Percentiles rank a stretch among this genome's conserved stretches.
Conservation (phyloP, 495 filamentous ascomycete species). For the Penicillium nucicola region DNA sequence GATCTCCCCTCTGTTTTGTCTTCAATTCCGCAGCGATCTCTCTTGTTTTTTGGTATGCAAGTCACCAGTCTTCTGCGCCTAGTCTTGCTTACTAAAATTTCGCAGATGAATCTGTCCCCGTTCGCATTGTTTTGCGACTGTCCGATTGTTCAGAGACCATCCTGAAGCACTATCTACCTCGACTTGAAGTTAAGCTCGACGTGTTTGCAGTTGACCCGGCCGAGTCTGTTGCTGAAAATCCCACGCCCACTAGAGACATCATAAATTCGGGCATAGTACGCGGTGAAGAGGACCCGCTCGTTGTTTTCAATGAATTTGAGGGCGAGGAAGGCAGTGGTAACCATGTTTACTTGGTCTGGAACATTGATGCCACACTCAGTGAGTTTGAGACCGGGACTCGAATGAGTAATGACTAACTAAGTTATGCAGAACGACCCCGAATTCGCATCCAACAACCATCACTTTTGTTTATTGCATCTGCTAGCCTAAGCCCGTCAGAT, state of each 20-base stretch:
- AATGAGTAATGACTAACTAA: slow-evolving; percentile 14
- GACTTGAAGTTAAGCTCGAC: slow-evolving; percentile 67
- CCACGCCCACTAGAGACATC: slow-evolving; percentile 55
- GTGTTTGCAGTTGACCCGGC: slow-evolving; percentile 64
- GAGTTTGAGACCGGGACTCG: slow-evolving; percentile 10
- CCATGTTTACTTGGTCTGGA: slow-evolving; percentile 77
- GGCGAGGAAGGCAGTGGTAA: slow-evolving; percentile 51
- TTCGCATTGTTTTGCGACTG: slow-evolving; percentile 70
- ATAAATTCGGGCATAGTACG: slow-evolving; percentile 63
- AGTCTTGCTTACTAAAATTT: slow-evolving; percentile 61
- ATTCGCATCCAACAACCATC: slow-evolving; percentile 75
- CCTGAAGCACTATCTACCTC: slow-evolving; percentile 57
- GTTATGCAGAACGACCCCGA: slow-evolving; percentile 57
- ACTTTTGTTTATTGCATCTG: slow-evolving; percentile 72
- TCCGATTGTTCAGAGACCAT: slow-evolving; percentile 57
- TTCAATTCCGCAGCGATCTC: slow-evolving; percentile 46
- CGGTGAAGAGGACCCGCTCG: slow-evolving; percentile 57
- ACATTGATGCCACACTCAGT: slow-evolving; percentile 70
- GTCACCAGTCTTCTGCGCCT: slow-evolving; percentile 13
- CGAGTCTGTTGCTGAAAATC: slow-evolving; percentile 40
- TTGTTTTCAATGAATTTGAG: slow-evolving; percentile 55
- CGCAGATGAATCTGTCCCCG: slow-evolving; percentile 73
- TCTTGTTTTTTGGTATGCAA: slow-evolving; percentile 69
- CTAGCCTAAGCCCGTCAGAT: slow-evolving; percentile 59
- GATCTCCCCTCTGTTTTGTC: slow-evolving; percentile 45